phyloP scores from a whole-genome alignment of 108 stramenopile species.

The Skeletonema potamos region DNA sequence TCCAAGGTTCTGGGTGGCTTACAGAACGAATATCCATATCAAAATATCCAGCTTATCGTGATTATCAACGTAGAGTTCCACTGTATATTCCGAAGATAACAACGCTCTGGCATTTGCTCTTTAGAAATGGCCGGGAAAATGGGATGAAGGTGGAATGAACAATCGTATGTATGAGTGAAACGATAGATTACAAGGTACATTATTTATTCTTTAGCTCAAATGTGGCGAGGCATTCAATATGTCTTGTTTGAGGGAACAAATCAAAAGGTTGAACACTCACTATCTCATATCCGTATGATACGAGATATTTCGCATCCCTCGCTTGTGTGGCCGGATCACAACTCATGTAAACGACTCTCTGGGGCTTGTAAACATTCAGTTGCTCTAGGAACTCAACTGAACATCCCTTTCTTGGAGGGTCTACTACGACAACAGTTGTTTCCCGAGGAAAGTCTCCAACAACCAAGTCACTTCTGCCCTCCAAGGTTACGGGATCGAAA shows the following conservation, averaged over 20 bases:
- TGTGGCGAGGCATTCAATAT: conserved; percentile 95
- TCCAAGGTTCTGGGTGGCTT: conserved; percentile 70
- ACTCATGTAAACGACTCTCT: conserved; percentile 92
- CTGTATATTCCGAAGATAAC: conserved; percentile 56
- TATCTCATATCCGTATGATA: conserved; percentile 79
- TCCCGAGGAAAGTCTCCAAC: conserved; percentile 77
- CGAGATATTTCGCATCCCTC: conserved; percentile 86
- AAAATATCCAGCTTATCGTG: conserved; percentile 64
- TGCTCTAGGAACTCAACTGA: conserved; percentile 90
- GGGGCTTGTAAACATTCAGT: conserved; percentile 84
- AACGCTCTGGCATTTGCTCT: background rate
- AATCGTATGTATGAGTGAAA: too few species aligned
- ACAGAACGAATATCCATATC: conserved; percentile 63
- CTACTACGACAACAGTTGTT: conserved; percentile 91
- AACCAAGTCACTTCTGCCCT: conserved; percentile 16
- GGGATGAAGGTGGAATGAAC: background rate
- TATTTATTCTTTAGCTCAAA: conserved; percentile 59
- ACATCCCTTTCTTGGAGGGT: conserved; percentile 96
- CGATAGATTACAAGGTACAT: too few species aligned
- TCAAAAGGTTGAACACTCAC: conserved; percentile 91
- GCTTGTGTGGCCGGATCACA: conserved; percentile 97
- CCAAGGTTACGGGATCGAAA: conserved; percentile 60
- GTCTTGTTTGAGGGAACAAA: conserved; percentile 94
- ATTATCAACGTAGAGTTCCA: conserved; percentile 58
- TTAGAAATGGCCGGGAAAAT: background rate